Evolutionary conservation across 2,329 filamentous ascomycete species (phyloP).

Genomic region (Claviceps monticola): DNA sequence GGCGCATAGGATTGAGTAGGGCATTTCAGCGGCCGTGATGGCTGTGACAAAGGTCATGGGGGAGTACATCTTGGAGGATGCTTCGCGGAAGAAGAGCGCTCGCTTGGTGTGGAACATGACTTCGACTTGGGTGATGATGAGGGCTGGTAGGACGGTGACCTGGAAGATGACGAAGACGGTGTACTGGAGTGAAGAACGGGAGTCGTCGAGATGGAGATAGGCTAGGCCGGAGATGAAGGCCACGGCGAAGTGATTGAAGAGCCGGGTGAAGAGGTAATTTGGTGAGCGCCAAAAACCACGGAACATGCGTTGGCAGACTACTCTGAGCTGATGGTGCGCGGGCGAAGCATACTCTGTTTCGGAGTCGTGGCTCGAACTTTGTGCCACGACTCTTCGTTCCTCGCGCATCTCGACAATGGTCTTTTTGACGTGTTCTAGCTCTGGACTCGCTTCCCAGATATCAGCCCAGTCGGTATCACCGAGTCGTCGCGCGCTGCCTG

Average conservation of each 20-base stretch:
- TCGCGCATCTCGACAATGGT: slow-evolving; percentile 54
- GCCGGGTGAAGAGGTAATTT: slow-evolving; percentile 77
- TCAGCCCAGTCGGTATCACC: slow-evolving; percentile 69
- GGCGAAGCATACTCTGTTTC: slow-evolving; percentile 77
- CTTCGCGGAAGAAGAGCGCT: slow-evolving; percentile 74
- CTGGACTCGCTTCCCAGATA: slow-evolving; percentile 61
- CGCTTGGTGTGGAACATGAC: slow-evolving; percentile 66
- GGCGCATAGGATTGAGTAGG: slow-evolving; percentile 69
- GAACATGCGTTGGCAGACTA: slow-evolving; percentile 61
- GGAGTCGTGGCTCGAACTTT: slow-evolving; percentile 32
- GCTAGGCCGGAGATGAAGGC: slow-evolving; percentile 66
- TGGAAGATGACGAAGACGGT: slow-evolving; percentile 86
- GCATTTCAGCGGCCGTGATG: slow-evolving; percentile 72
- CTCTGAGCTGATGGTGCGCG: slow-evolving; percentile 60
- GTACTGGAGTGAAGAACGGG: slow-evolving; percentile 65
- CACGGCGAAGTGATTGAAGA: slow-evolving; percentile 74
- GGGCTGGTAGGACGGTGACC: slow-evolving; percentile 66
- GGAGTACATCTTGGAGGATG: slow-evolving; percentile 75
- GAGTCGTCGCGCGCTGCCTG: slow-evolving; percentile 57
- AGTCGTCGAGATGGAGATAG: slow-evolving; percentile 66
- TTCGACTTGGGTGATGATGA: slow-evolving; percentile 75
- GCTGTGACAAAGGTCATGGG: slow-evolving; percentile 63
- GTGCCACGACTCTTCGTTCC: slow-evolving; percentile 31
- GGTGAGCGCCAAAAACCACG: slow-evolving; percentile 73
- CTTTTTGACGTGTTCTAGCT: slow-evolving; percentile 52